phyloP scores from a whole-genome alignment of 192 early-diverging fungal genomes.

The Backusella luteola region DNA sequence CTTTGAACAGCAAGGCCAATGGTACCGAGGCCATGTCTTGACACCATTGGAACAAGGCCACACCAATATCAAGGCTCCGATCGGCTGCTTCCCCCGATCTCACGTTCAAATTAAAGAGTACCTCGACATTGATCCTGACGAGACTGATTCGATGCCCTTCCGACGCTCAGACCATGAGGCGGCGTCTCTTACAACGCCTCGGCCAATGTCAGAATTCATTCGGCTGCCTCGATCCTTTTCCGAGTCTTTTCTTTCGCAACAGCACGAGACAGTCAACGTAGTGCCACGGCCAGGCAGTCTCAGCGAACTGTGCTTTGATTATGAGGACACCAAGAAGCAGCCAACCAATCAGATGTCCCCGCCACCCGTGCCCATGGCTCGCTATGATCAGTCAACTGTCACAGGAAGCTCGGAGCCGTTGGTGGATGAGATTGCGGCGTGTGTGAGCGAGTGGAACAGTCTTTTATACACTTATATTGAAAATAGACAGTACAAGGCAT shows the following conservation, averaged over 20 bases:
- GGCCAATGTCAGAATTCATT: slow-evolving; percentile 9
- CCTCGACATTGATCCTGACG: slow-evolving; percentile 27
- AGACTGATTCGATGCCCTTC: neutral
- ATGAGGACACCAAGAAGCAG: neutral
- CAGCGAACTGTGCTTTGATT: slow-evolving; percentile 2
- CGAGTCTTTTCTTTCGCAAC: slow-evolving; percentile 5
- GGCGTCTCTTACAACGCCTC: neutral
- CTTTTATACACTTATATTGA: slow-evolving; percentile 50
- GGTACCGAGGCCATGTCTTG: slow-evolving; percentile 64
- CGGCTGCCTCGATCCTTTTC: slow-evolving; percentile 9
- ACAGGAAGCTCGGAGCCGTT: slow-evolving; percentile 57
- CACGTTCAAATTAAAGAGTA: slow-evolving; percentile 54
- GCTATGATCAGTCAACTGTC: slow-evolving; percentile 49
- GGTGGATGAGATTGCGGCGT: slow-evolving; percentile 65
- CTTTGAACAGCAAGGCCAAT: slow-evolving; percentile 53
- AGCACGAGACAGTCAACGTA: neutral
- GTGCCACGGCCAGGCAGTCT: slow-evolving; percentile 16
- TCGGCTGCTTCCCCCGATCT: slow-evolving; percentile 53
- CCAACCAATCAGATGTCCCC: neutral
- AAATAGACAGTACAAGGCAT: slow-evolving; percentile 51
- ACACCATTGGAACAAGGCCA: slow-evolving; percentile 37
- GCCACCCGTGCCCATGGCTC: slow-evolving; percentile 40
- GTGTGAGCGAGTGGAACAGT: slow-evolving; percentile 60
- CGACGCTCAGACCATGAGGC: neutral
- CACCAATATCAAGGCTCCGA: slow-evolving; percentile 39